Percentiles rank a stretch among this genome's conserved stretches.
Evolutionary conservation across 805 yeast species (phyloP).

Genomic region (Clavispora vitiphila): DNA sequence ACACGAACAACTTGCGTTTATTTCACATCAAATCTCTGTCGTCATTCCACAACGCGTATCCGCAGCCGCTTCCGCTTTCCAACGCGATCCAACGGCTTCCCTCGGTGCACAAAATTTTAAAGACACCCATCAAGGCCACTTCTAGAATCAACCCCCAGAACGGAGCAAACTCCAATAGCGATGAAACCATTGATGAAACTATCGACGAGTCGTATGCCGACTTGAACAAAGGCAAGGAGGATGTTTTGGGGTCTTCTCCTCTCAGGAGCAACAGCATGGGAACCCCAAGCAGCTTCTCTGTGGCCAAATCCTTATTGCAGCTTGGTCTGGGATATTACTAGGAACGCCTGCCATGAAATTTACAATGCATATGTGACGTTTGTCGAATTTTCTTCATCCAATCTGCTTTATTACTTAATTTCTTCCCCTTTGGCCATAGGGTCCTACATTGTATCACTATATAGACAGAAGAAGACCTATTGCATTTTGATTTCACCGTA

Average conservation of each 20-base stretch:
- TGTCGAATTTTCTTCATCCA: background rate
- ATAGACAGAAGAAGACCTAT: background rate
- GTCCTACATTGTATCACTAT: background rate
- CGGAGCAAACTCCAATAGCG: constrained; percentile 14
- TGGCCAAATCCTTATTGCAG: constrained; percentile 42
- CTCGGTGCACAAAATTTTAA: constrained; percentile 39
- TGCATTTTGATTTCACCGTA: background rate
- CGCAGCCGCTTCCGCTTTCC: constrained; percentile 10
- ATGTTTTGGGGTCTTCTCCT: constrained; percentile 33
- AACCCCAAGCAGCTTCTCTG: constrained; percentile 43
- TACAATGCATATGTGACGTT: background rate
- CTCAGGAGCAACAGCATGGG: constrained; percentile 27
- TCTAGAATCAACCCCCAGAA: constrained; percentile 16
- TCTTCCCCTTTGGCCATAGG: background rate
- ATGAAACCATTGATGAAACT: constrained; percentile 20
- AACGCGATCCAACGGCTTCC: constrained; percentile 20
- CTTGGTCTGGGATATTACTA: constrained; percentile 30
- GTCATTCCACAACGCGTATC: constrained; percentile 21
- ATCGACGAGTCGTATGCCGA: constrained; percentile 14
- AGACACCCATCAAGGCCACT: constrained; percentile 38
- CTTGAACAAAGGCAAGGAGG: constrained; percentile 10
- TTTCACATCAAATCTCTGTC: constrained; percentile 35
- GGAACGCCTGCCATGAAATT: background rate
- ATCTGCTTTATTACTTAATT: background rate
- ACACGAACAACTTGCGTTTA: constrained; percentile 23